Evolutionary conservation across 2,329 filamentous ascomycete species (phyloP).

Genomic region (Dactylellina haptotyla): DNA sequence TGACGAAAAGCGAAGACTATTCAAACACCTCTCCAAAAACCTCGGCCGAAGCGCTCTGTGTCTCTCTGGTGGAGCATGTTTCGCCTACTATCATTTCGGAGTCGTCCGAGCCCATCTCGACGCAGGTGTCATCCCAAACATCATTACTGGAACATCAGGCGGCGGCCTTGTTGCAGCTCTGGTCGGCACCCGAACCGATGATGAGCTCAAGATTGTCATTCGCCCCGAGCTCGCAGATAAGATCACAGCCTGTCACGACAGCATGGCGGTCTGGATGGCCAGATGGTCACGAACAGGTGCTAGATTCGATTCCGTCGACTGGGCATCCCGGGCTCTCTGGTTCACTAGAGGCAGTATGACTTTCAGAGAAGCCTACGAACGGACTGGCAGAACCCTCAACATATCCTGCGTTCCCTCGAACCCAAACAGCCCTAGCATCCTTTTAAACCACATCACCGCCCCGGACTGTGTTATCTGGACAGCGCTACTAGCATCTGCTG

Average conservation of each 20-base stretch:
- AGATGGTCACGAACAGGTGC: conserved; percentile 94
- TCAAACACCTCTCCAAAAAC: conserved; percentile 89
- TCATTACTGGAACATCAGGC: conserved; percentile 95
- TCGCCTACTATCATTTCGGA: conserved; percentile 90
- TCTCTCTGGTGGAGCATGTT: conserved; percentile 89
- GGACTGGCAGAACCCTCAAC: conserved; percentile 93
- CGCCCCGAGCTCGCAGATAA: conserved; percentile 85
- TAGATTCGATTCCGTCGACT: conserved; percentile 91
- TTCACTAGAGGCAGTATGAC: conserved; percentile 91
- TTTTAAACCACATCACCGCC: conserved; percentile 93
- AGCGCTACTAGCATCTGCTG: conserved; percentile 90
- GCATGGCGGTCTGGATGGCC: conserved; percentile 73
- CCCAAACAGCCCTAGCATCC: conserved; percentile 75
- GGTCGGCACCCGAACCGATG: conserved; percentile 87
- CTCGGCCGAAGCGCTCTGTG: conserved; percentile 92
- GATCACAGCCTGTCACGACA: conserved; percentile 86
- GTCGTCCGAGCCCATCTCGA: conserved; percentile 90
- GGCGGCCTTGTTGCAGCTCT: conserved; percentile 89
- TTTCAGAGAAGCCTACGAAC: conserved; percentile 91
- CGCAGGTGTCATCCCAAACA: conserved; percentile 83
- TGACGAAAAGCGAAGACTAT: conserved; percentile 81
- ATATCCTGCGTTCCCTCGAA: conserved; percentile 96
- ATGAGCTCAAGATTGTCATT: conserved; percentile 84
- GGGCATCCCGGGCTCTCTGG: conserved; percentile 86
- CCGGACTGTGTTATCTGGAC: conserved; percentile 99